These are phyloP conservation scores for Dipteronia sinensis DNA, from an alignment of 345 rosid species.

Conservation along the genomic window DNA sequence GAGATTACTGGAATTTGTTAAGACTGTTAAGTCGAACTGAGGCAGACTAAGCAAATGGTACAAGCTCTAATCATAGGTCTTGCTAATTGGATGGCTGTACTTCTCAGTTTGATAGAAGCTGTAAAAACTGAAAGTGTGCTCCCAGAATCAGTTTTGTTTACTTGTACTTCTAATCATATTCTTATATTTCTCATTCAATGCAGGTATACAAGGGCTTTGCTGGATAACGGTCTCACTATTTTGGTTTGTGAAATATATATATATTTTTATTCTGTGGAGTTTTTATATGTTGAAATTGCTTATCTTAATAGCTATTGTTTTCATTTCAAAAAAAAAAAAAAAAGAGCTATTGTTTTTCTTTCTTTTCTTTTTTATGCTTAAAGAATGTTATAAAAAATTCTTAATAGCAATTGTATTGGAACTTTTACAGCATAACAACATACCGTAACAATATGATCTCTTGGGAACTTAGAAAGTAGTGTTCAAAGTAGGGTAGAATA, in stretches of 20 bases:
- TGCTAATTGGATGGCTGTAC: background rate
- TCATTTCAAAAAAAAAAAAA: too few relatives aligned
- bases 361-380: background rate
- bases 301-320: background rate
- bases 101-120: background rate
- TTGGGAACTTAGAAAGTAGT: background rate
- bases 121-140: background rate
- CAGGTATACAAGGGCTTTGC: slow-evolving; percentile 82
- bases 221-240: slow-evolving; percentile 78
- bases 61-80: background rate
- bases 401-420: too few relatives aligned
- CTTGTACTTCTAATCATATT: background rate
- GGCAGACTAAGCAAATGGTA: background rate
- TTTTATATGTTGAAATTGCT: background rate
- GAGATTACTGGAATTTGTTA: background rate
- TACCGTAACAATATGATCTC: background rate
- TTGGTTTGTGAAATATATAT: slow-evolving; percentile 50
- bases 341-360: too few relatives aligned
- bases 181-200: slow-evolving; percentile 21
- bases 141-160: background rate
- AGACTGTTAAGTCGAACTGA: background rate
- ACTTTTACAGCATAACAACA: background rate
- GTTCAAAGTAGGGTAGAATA: background rate
- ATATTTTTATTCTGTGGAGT: background rate
- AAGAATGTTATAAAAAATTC: background rate